These are phyloP conservation scores for Cyberlindnera petersonii DNA, from an alignment of 805 yeast genomes.

Conservation along the genomic window DNA sequence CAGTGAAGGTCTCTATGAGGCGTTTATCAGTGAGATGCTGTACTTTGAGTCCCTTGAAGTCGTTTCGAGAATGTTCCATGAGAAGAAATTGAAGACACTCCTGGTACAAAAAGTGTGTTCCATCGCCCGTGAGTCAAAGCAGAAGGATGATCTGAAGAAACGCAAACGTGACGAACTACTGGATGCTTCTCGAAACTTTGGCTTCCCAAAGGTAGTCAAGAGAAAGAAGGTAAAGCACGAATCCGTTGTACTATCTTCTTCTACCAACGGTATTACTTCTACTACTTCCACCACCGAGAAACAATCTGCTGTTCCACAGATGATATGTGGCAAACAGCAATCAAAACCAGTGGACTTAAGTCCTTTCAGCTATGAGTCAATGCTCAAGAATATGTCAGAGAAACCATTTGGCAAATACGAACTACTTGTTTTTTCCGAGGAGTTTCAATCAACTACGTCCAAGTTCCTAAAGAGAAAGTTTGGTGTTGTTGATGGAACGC, in stretches of 20 bases:
- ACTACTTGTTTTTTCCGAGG: conserved; percentile 19
- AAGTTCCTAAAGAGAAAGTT: conserved; percentile 34
- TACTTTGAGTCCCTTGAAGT: conserved; percentile 40
- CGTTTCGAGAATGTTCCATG: conserved; percentile 41
- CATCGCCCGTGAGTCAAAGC: conserved; percentile 26
- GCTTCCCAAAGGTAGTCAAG: conserved; percentile 29
- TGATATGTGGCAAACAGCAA: neutral
- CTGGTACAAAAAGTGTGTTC: conserved; percentile 32
- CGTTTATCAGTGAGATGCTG: conserved; percentile 57
- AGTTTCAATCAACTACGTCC: conserved; percentile 28
- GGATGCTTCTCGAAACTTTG: conserved; percentile 33
- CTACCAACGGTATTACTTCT: too few species aligned
- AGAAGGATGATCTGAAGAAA: conserved; percentile 30
- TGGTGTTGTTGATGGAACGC: conserved; percentile 6
- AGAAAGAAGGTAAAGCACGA: conserved; percentile 20
- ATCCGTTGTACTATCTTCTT: neutral
- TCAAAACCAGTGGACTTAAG: conserved; percentile 21
- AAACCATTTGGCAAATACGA: conserved; percentile 9
- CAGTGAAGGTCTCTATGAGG: conserved; percentile 49
- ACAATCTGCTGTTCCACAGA: too few species aligned
- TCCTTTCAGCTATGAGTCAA: conserved; percentile 22
- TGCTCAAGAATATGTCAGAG: conserved; percentile 13
- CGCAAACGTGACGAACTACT: conserved; percentile 38
- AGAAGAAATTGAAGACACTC: conserved; percentile 29
- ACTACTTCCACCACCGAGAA: neutral